Conservation (phyloP, 306 rosid genomes). For the Spatholobus suberectus region DNA sequence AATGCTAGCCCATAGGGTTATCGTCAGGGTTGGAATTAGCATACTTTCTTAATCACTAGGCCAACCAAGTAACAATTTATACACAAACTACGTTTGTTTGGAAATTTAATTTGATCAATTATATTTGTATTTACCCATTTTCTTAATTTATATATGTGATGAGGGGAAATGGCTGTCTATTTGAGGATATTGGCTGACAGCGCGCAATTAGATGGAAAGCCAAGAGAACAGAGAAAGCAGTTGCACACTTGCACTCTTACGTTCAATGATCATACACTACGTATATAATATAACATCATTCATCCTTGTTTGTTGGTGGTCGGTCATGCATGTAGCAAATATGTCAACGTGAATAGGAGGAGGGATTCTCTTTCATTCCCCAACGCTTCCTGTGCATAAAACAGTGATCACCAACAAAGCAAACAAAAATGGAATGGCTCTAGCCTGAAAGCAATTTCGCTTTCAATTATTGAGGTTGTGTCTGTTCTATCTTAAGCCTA, state of each 20-base stretch:
- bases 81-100: no score
- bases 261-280: neutral
- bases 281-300: conserved; percentile 1
- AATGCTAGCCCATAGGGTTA: neutral
- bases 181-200: conserved; percentile 37
- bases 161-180: neutral
- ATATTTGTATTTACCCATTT: neutral
- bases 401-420: conserved; percentile 2
- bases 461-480: conserved; percentile 34
- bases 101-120: no score
- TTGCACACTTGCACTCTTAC: neutral
- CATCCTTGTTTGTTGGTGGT: conserved; percentile 17
- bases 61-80: neutral
- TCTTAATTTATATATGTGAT: neutral
- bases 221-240: neutral
- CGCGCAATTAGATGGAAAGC: conserved; percentile 1
- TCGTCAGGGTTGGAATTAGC: no score
- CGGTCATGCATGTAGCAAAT: conserved; percentile 34
- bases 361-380: neutral
- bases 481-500: neutral
- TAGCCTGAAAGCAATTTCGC: conserved; percentile 14
- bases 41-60: neutral
- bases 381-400: neutral
- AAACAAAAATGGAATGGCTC: conserved; percentile 28
- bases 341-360: conserved; percentile 26